Conservation (phyloP, 768 basidiomycete species). For the Boletus fagicola region DNA sequence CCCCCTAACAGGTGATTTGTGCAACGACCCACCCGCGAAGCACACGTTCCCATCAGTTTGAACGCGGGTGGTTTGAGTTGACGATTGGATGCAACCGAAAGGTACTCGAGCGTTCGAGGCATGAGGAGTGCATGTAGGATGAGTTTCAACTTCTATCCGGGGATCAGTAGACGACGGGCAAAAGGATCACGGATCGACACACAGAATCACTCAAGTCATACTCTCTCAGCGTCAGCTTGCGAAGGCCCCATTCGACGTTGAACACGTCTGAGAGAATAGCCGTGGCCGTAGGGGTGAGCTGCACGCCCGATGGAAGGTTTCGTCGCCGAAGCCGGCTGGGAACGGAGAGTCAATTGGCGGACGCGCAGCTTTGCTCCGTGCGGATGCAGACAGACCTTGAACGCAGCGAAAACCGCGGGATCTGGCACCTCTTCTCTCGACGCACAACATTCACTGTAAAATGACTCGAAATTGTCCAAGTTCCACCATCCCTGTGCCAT, state of each 20-base stretch:
- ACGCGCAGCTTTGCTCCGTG: not conserved
- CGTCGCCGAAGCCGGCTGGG: slow-evolving; percentile 51
- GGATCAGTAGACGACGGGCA: not conserved
- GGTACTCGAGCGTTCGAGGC: slow-evolving; percentile 71
- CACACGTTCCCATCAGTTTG: slow-evolving; percentile 75
- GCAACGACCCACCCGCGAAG: slow-evolving; percentile 55
- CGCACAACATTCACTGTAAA: slow-evolving; percentile 83
- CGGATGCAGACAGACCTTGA: slow-evolving; percentile 51
- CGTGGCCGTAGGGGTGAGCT: slow-evolving; percentile 65
- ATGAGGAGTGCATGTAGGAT: slow-evolving; percentile 89
- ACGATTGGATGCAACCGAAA: slow-evolving; percentile 86
- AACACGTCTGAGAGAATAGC: slow-evolving; percentile 89
- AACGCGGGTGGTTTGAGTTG: slow-evolving; percentile 76
- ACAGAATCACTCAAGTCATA: slow-evolving; percentile 87
- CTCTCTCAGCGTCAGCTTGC: slow-evolving; percentile 80
- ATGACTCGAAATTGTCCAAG: slow-evolving; percentile 76
- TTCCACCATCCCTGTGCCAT: slow-evolving; percentile 74
- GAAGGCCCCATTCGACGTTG: slow-evolving; percentile 88
- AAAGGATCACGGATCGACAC: slow-evolving; percentile 10
- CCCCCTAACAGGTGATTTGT: not conserved
- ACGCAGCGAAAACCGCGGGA: slow-evolving; percentile 59
- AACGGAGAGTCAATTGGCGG: not conserved
- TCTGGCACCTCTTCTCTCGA: slow-evolving; percentile 73
- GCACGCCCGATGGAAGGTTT: slow-evolving; percentile 73
- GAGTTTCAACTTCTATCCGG: slow-evolving; percentile 71